Evolutionary conservation across 257 asterid genomes (phyloP).

Genomic region (Salvia splendens): DNA sequence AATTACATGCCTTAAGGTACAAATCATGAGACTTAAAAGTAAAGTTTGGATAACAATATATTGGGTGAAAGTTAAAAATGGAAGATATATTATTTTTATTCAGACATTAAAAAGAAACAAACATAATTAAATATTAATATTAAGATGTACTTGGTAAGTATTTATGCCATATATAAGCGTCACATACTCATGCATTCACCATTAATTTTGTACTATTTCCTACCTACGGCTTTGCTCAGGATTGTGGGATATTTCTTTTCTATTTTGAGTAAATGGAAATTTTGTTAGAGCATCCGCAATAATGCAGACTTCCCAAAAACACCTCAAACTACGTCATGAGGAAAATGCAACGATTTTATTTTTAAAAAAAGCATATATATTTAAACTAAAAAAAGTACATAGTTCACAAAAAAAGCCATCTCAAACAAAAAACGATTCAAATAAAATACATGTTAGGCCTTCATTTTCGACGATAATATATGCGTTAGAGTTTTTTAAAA

Average conservation of each 20-base stretch:
- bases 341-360: too few species aligned
- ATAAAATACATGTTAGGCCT: too few species aligned
- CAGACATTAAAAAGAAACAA: conserved; percentile 12
- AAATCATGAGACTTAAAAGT: conserved; percentile 51
- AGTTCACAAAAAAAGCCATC: too few species aligned
- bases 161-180: conserved; percentile 19
- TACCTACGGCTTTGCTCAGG: conserved; percentile 27
- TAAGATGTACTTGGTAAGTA: background rate
- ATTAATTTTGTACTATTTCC: conserved; percentile 25
- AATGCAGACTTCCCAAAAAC: too few species aligned
- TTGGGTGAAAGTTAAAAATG: conserved; percentile 31
- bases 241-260: conserved; percentile 13
- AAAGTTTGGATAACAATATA: conserved; percentile 47
- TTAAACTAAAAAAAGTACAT: too few species aligned
- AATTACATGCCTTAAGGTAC: conserved; percentile 45
- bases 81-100: background rate
- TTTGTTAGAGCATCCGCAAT: too few species aligned
- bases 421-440: too few species aligned
- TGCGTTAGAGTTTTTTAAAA: too few species aligned
- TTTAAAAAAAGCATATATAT: too few species aligned
- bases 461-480: too few species aligned
- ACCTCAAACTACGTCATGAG: too few species aligned
- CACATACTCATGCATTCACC: conserved; percentile 16
- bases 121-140: conserved; percentile 27
- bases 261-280: background rate